Percentiles rank a stretch among this genome's conserved stretches.
Conservation (phyloP, 2,329 filamentous ascomycete species). For the Colletotrichum eremochloae region DNA sequence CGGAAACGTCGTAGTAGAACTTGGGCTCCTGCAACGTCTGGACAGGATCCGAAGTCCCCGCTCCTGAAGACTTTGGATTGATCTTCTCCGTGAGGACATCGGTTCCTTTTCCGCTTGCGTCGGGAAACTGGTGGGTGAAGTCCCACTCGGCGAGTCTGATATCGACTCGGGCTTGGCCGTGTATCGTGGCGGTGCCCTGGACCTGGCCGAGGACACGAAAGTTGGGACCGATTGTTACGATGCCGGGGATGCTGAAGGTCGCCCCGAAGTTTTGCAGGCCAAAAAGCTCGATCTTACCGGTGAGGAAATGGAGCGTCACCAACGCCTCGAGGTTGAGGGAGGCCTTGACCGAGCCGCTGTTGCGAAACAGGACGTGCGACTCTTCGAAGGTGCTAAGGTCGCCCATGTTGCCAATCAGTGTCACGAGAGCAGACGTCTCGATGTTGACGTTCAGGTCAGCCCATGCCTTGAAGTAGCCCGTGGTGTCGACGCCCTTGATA, state of each 20-base stretch:
- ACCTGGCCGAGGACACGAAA: conserved; percentile 45
- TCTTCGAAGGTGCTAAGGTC: conserved; percentile 33
- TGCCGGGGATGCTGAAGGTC: conserved; percentile 48
- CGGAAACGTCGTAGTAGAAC: conserved; percentile 11
- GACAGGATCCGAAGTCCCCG: neutral
- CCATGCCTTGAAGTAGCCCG: conserved; percentile 4
- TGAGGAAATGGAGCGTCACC: conserved; percentile 36
- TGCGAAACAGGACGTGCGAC: conserved; percentile 38
- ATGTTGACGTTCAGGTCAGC: conserved; percentile 31
- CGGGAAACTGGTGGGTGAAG: conserved; percentile 9
- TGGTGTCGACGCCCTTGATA: conserved; percentile 11
- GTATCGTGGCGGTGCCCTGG: conserved; percentile 13
- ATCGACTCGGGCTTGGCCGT: conserved; percentile 7
- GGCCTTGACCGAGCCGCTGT: conserved; percentile 36
- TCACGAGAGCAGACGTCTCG: conserved; percentile 32
- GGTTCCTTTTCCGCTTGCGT: neutral
- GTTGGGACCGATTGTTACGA: conserved; percentile 50
- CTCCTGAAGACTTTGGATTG: neutral
- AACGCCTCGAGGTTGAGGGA: conserved; percentile 33
- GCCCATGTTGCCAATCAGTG: conserved; percentile 36
- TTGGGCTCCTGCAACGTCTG: neutral
- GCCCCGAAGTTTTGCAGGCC: conserved; percentile 46
- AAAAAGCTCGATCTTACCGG: conserved; percentile 41
- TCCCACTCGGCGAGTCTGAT: conserved; percentile 20
- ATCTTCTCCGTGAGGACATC: neutral